Percentiles rank a stretch among this genome's conserved stretches.
Evolutionary conservation across 352 stramenopile genomes (phyloP).

Genomic region (Pythium diclinum): DNA sequence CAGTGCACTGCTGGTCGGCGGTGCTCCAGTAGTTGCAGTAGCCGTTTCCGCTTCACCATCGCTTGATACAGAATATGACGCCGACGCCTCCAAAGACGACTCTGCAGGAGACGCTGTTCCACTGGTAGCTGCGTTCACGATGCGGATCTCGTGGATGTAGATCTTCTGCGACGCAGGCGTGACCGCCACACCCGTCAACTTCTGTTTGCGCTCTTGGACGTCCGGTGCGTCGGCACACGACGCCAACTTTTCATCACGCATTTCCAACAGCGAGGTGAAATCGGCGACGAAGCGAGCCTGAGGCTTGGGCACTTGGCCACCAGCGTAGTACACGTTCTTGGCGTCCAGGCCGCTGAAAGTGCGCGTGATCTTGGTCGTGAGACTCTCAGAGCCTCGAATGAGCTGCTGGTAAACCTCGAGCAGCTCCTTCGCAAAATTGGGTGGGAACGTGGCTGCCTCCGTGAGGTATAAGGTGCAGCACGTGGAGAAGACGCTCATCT

Average conservation of each 20-base stretch:
- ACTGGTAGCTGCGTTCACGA: constrained; percentile 31
- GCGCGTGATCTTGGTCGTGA: constrained; percentile 67
- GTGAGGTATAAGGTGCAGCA: constrained; percentile 83
- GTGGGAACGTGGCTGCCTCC: constrained; percentile 55
- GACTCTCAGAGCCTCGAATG: constrained; percentile 71
- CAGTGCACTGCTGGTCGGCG: constrained; percentile 2
- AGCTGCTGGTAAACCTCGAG: constrained; percentile 77
- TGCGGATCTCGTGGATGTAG: constrained; percentile 78
- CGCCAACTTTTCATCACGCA: constrained; percentile 63
- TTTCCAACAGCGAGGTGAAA: constrained; percentile 72
- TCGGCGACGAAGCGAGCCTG: constrained; percentile 78
- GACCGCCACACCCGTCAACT: constrained; percentile 75
- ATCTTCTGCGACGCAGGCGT: constrained; percentile 60
- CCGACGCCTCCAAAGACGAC: neutral
- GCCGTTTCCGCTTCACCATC: neutral
- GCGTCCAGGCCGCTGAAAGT: constrained; percentile 70
- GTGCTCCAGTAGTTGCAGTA: neutral
- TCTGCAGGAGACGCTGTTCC: neutral
- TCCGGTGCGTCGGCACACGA: constrained; percentile 41
- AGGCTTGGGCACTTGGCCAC: constrained; percentile 59
- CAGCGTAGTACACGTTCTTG: constrained; percentile 66
- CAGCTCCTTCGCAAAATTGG: constrained; percentile 68
- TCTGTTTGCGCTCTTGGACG: constrained; percentile 67
- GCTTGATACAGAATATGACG: neutral
- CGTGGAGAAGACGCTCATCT: constrained; percentile 87